Evolutionary conservation across 768 basidiomycete genomes (phyloP).

Genomic region (Boletales sp.): DNA sequence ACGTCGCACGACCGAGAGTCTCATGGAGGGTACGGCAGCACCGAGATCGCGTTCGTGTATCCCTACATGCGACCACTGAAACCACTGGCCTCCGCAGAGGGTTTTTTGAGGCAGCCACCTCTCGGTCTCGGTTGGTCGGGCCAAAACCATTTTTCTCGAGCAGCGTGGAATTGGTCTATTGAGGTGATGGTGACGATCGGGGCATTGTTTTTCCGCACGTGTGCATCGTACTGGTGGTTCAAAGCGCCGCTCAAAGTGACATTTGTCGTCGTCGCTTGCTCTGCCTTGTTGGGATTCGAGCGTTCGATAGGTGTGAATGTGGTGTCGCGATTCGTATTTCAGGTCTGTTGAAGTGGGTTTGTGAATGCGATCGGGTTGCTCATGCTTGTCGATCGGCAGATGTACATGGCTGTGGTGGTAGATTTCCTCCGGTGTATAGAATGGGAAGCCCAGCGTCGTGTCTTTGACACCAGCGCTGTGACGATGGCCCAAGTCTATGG

Average conservation of each 20-base stretch:
- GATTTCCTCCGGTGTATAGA: slow-evolving; percentile 7
- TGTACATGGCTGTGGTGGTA: background rate
- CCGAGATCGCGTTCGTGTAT: background rate
- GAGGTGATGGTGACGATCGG: background rate
- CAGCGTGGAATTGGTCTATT: background rate
- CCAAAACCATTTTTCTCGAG: background rate
- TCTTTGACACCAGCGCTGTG: background rate
- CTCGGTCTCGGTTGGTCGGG: background rate
- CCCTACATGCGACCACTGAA: background rate
- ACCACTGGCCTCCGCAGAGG: background rate
- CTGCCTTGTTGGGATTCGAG: background rate
- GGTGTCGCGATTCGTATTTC: background rate
- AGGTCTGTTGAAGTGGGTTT: slow-evolving; percentile 1
- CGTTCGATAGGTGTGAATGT: background rate
- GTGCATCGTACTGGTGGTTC: slow-evolving; percentile 8
- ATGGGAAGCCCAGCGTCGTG: slow-evolving; percentile 7
- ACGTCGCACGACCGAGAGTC: background rate
- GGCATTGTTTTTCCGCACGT: slow-evolving; percentile 1
- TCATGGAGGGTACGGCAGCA: slow-evolving; percentile 2
- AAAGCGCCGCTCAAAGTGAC: background rate
- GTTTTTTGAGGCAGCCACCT: background rate
- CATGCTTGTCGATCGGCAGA: background rate
- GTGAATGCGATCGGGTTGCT: background rate
- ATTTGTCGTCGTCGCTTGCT: background rate
- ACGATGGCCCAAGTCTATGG: background rate